phyloP scores from a whole-genome alignment of 371 early-diverging fungal genomes.

The Phascolomyces articulosus region DNA sequence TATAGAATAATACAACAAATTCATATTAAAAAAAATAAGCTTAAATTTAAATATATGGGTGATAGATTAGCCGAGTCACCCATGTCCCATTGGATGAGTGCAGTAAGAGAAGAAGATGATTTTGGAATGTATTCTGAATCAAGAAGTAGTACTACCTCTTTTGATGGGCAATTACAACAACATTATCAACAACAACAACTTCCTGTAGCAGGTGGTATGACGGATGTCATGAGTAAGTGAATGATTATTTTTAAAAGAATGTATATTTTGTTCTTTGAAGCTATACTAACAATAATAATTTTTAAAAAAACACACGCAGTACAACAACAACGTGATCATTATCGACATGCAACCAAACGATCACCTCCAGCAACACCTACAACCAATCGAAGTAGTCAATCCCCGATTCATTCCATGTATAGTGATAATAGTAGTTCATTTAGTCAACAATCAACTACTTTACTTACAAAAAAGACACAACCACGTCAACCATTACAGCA shows the following conservation, averaged over 20 bases:
- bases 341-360: conserved; percentile 1
- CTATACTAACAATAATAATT: too few species aligned
- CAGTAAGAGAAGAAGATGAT: conserved; percentile 1
- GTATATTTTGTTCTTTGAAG: too few species aligned
- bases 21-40: too few species aligned
- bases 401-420: neutral
- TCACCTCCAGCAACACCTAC: conserved; percentile 14
- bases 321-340: conserved; percentile 10
- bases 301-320: too few species aligned
- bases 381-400: neutral
- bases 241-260: neutral
- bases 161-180: neutral
- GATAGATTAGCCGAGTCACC: neutral
- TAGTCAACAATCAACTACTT: neutral
- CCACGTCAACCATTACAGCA: neutral
- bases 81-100: conserved; percentile 1
- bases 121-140: neutral
- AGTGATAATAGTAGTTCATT: neutral
- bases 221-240: neutral
- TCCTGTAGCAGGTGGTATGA: neutral
- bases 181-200: neutral
- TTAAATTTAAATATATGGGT: too few species aligned
- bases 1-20: too few species aligned
- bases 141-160: neutral
- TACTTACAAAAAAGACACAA: neutral